Evolutionary conservation across 768 basidiomycete species (phyloP).

Genomic region (Termitomyces sp.): DNA sequence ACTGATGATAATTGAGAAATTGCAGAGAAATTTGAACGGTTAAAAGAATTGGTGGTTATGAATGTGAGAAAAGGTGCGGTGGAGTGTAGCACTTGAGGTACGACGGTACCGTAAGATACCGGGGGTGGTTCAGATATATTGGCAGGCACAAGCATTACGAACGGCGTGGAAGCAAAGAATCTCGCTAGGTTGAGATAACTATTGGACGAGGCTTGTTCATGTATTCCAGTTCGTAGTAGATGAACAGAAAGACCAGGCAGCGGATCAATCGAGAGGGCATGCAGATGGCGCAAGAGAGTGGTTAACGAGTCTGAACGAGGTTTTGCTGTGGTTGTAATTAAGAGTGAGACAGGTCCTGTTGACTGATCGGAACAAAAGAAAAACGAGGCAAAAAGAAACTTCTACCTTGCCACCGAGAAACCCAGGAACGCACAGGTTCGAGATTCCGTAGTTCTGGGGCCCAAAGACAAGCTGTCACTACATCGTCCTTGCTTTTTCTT

Average conservation of each 20-base stretch:
- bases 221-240: slow-evolving; percentile 35
- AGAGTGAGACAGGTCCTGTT: slow-evolving; percentile 44
- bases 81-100: slow-evolving; percentile 1
- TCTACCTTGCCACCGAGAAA: slow-evolving; percentile 38
- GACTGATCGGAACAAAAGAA: background rate
- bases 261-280: slow-evolving; percentile 14
- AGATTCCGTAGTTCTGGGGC: slow-evolving; percentile 27
- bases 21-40: slow-evolving; percentile 24
- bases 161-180: slow-evolving; percentile 45
- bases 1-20: slow-evolving; percentile 40
- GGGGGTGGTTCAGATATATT: slow-evolving; percentile 24
- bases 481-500: slow-evolving; percentile 5
- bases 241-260: slow-evolving; percentile 36
- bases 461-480: slow-evolving; percentile 49
- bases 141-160: slow-evolving; percentile 48
- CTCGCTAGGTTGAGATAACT: slow-evolving; percentile 58
- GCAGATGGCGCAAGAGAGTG: slow-evolving; percentile 22
- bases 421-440: slow-evolving; percentile 29
- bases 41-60: slow-evolving; percentile 21
- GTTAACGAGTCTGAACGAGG: slow-evolving; percentile 19
- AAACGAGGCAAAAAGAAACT: background rate
- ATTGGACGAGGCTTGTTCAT: slow-evolving; percentile 39
- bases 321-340: slow-evolving; percentile 31
- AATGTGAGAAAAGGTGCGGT: slow-evolving; percentile 13
- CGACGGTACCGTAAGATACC: slow-evolving; percentile 13